phyloP scores from a whole-genome alignment of 2,329 filamentous ascomycete species.

The Ophiostoma perfectum region DNA sequence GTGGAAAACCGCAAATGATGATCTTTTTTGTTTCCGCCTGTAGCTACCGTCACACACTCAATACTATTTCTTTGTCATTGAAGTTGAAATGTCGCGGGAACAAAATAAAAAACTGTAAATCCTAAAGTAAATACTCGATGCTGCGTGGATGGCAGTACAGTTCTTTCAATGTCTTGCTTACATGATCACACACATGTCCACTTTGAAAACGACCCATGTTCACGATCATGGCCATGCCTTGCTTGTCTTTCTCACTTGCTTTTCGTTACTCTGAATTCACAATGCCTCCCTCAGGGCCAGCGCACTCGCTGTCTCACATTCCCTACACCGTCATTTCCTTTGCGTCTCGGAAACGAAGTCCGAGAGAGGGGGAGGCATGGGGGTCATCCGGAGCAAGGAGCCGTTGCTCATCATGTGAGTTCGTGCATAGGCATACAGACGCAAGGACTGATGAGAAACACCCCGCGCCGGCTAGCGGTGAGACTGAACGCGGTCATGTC shows the following conservation, averaged over 20 bases:
- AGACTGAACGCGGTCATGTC: neutral
- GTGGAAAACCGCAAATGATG: slow-evolving; percentile 6
- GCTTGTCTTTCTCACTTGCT: no score
- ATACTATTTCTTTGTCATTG: no score
- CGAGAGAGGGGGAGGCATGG: neutral
- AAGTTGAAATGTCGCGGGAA: no score
- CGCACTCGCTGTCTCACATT: neutral
- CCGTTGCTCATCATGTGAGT: neutral
- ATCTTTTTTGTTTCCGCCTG: slow-evolving; percentile 4
- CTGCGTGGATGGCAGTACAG: no score
- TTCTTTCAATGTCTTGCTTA: no score
- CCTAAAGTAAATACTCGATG: no score
- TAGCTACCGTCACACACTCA: neutral
- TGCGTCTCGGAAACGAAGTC: neutral
- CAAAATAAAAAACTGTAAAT: no score
- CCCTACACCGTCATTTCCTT: neutral
- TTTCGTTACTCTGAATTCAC: no score
- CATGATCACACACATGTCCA: no score
- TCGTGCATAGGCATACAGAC: neutral
- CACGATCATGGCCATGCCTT: no score
- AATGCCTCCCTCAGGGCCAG: neutral
- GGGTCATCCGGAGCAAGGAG: neutral
- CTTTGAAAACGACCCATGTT: no score
- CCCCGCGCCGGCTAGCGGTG: neutral
- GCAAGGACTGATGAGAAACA: neutral